Evolutionary conservation across 768 basidiomycete genomes (phyloP).

Genomic region (Lyophyllum decastes): DNA sequence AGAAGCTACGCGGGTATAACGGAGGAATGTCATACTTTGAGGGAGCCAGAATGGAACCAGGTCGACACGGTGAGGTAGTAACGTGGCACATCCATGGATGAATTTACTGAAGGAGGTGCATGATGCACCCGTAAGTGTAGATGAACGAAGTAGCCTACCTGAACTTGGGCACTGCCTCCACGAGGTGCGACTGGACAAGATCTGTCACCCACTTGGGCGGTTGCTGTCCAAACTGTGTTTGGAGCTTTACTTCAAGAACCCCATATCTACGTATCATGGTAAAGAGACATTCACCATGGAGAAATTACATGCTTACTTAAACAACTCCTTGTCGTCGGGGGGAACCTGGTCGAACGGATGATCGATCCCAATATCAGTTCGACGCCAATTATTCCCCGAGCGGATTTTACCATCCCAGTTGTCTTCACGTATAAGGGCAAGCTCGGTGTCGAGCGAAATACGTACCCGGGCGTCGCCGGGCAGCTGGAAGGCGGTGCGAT

Average conservation of each 20-base stretch:
- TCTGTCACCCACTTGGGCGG: slow-evolving; percentile 97
- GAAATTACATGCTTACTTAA: slow-evolving; percentile 57
- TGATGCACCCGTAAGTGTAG: background rate
- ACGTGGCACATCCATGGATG: slow-evolving; percentile 93
- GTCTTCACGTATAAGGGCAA: slow-evolving; percentile 93
- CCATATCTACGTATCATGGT: slow-evolving; percentile 58
- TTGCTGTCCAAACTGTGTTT: slow-evolving; percentile 94
- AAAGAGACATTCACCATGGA: background rate
- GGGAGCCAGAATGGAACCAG: slow-evolving; percentile 99
- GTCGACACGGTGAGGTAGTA: slow-evolving; percentile 90
- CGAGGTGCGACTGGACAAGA: slow-evolving; percentile 92
- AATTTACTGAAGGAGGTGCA: slow-evolving; percentile 64
- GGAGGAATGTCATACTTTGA: slow-evolving; percentile 60
- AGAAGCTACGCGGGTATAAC: background rate
- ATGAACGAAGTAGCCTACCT: slow-evolving; percentile 46
- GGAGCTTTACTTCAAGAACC: slow-evolving; percentile 95
- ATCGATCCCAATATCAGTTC: slow-evolving; percentile 92
- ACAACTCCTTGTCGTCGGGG: slow-evolving; percentile 84
- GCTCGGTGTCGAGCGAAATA: slow-evolving; percentile 96
- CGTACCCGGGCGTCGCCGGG: slow-evolving; percentile 98
- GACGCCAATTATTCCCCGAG: slow-evolving; percentile 89
- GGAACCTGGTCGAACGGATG: slow-evolving; percentile 80
- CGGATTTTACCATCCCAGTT: slow-evolving; percentile 87
- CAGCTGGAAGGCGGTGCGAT: slow-evolving; percentile 97
- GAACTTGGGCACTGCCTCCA: slow-evolving; percentile 98